Conservation (phyloP, 1,139 yeast genomes). For the Geotrichum bryndzae region DNA sequence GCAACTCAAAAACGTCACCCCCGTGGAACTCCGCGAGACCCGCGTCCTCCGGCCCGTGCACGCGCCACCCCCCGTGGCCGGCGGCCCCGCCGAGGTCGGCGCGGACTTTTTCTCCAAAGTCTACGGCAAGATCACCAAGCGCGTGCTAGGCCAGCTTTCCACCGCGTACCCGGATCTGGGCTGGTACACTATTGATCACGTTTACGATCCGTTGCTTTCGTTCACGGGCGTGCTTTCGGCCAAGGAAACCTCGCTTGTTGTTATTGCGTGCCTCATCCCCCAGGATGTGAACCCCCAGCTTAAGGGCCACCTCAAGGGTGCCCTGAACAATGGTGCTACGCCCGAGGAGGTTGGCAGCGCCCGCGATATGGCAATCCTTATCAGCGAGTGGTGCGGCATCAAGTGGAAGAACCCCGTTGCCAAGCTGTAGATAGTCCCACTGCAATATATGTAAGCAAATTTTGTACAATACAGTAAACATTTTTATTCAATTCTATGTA, state of each 20-base stretch:
- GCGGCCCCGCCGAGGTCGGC: conserved; percentile 22
- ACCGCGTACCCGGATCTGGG: conserved; percentile 82
- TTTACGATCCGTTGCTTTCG: conserved; percentile 72
- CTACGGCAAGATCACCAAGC: conserved; percentile 64
- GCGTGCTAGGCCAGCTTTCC: conserved; percentile 63
- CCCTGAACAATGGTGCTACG: conserved; percentile 70
- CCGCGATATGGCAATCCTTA: conserved; percentile 55
- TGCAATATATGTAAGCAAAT: neutral
- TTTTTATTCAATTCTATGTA: neutral
- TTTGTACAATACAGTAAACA: neutral
- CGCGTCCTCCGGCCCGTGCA: conserved; percentile 22
- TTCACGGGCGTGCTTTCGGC: conserved; percentile 57
- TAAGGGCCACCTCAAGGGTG: conserved; percentile 86
- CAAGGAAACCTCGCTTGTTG: conserved; percentile 69
- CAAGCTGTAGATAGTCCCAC: conserved; percentile 36
- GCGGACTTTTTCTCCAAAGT: conserved; percentile 66
- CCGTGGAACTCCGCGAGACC: conserved; percentile 41
- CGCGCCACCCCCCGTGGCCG: conserved; percentile 18
- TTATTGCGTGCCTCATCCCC: conserved; percentile 76
- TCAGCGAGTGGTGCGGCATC: conserved; percentile 72
- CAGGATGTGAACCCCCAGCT: conserved; percentile 94
- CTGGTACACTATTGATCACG: conserved; percentile 64
- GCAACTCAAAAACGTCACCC: conserved; percentile 60
- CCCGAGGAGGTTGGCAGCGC: conserved; percentile 56
- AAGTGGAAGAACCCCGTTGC: conserved; percentile 60